Conservation (phyloP, 768 basidiomycete species). For the Hypholoma sublateritium region DNA sequence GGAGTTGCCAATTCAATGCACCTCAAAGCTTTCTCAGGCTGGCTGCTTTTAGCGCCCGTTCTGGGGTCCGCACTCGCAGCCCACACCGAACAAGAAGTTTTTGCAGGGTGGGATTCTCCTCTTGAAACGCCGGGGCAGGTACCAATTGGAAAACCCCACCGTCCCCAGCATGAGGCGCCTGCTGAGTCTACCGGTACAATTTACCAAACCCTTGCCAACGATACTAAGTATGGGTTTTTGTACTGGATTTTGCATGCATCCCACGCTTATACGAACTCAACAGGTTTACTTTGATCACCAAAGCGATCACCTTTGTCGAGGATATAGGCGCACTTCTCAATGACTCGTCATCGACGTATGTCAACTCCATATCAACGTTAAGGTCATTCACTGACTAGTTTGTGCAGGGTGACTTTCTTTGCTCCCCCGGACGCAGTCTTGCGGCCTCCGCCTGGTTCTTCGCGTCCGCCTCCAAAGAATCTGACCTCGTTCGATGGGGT, state of each 20-base stretch:
- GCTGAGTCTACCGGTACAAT: constrained; percentile 14
- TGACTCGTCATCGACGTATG: constrained; percentile 36
- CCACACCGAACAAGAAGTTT: neutral
- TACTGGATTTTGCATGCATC: neutral
- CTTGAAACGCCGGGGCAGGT: neutral
- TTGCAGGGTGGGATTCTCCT: neutral
- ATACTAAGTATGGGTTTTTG: constrained; percentile 15
- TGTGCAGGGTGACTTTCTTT: constrained; percentile 51
- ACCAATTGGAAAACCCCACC: constrained; percentile 1
- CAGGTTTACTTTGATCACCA: constrained; percentile 41
- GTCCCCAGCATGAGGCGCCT: neutral
- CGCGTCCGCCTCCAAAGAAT: neutral
- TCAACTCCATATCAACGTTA: neutral
- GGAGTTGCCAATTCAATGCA: constrained; percentile 1
- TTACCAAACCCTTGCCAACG: constrained; percentile 19
- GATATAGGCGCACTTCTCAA: constrained; percentile 37
- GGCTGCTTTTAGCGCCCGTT: constrained; percentile 5
- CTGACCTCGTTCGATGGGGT: neutral
- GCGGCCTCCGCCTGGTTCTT: constrained; percentile 18
- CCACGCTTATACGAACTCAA: neutral
- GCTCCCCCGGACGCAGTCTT: constrained; percentile 49
- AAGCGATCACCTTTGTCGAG: constrained; percentile 38
- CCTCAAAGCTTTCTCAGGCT: constrained; percentile 2
- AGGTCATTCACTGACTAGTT: neutral
- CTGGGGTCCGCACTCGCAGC: constrained; percentile 1